phyloP scores from a whole-genome alignment of 305 asterid species.

The Fraxinus velutina region DNA sequence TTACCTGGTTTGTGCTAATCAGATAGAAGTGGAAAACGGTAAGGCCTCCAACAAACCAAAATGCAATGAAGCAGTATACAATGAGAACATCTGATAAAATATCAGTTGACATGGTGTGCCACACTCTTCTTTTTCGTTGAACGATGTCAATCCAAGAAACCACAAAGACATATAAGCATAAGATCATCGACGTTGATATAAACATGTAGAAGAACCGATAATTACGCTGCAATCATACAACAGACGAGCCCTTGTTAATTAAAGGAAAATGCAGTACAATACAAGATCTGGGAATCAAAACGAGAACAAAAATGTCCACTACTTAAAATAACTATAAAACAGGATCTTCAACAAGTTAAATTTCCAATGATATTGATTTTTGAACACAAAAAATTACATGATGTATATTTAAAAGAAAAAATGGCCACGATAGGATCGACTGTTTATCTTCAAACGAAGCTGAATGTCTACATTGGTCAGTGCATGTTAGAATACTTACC shows the following conservation, averaged over 20 bases:
- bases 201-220: conserved; percentile 71
- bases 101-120: conserved; percentile 49
- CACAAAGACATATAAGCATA: conserved; percentile 52
- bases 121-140: conserved; percentile 29
- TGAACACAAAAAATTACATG: neutral
- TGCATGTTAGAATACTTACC: conserved; percentile 39
- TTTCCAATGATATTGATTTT: neutral
- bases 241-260: conserved; percentile 11
- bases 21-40: conserved; percentile 62
- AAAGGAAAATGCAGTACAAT: neutral
- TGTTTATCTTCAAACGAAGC: neutral
- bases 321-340: neutral
- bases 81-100: conserved; percentile 49
- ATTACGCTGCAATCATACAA: conserved; percentile 59
- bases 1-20: conserved; percentile 75
- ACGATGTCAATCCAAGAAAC: conserved; percentile 48
- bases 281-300: neutral
- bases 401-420: neutral
- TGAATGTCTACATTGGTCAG: neutral
- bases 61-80: conserved; percentile 56
- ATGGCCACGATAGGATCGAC: neutral
- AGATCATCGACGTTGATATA: conserved; percentile 58
- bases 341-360: neutral
- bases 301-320: neutral
- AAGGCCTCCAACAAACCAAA: conserved; percentile 85